Evolutionary conservation across 176 grass and related monocot genomes (phyloP), one percentile per base, ranked within the genome.

Genomic region (Carex kokanica): DNA sequence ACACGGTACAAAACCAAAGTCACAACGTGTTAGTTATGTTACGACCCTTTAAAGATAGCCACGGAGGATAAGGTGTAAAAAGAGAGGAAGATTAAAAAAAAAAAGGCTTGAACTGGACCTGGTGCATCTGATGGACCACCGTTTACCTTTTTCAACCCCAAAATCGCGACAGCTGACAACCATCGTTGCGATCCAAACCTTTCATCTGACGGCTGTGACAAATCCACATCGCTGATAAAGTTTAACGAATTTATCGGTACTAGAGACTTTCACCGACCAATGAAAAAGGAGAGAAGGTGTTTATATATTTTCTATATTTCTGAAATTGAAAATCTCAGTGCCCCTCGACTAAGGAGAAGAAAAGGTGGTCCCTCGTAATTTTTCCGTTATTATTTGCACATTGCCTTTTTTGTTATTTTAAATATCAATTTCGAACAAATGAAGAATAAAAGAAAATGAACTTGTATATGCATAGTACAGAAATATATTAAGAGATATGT

Each of bases 191-290:
- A 59, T 80, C 16, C n/a, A 14, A 5, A 8, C 6, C 27, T 24
- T 23, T 62, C 56, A 81, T 65, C 36, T 8, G 79, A 80, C 78
- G 79, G 29, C 38, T 65, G 12, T 45, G 31, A 64, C 13, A 24
- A 23, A 60, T 81, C 36, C 18, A 65, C 4, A 64, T 81, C 20
- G 27, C 59, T 23, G 9, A 65, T 24, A 63, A 81, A 65, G 3
- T 45, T 65, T 47, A 21, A 47, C 36, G 16, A 56, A 25, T 60
- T 64, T 81, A 64, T 81, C n/a, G 36, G 79, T 65, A 81, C 11
- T 25, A 58, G 53, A 62, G 64, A 40, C 29, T 24, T 17, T 61
- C 55, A 80, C 78, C 55, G 54, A 80, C 78, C 31, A 21, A 1
- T 23, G 8, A 78, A 52, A 71, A 57, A 45, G 67, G 36, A 38